Evolutionary conservation across 352 stramenopile genomes (phyloP).

Genomic region (Globisporangium apiculatum): DNA sequence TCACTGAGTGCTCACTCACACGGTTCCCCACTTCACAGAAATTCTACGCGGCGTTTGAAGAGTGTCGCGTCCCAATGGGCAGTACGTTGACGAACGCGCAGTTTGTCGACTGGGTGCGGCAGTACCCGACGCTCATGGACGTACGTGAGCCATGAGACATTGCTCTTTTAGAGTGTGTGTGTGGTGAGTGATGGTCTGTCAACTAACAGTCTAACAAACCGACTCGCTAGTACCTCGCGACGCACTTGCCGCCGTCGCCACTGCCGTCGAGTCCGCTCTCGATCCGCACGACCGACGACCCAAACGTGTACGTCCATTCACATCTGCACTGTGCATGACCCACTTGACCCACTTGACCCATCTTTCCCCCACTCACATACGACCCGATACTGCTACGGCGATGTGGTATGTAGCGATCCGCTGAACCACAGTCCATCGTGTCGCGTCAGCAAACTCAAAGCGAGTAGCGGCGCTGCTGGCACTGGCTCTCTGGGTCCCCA

Average conservation of each 20-base stretch:
- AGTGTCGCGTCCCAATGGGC: slow-evolving; percentile 51
- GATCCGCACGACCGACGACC: slow-evolving; percentile 35
- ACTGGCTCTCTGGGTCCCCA: not conserved
- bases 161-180: too few species aligned
- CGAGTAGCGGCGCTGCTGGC: not conserved
- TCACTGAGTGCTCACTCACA: not conserved
- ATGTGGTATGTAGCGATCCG: slow-evolving; percentile 29
- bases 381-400: too few species aligned
- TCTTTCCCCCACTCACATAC: not conserved
- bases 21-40: slow-evolving; percentile 16
- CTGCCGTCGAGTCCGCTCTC: slow-evolving; percentile 24
- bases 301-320: slow-evolving; percentile 22
- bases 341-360: not conserved
- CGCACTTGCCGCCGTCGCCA: slow-evolving; percentile 34
- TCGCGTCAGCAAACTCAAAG: slow-evolving; percentile 32
- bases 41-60: slow-evolving; percentile 69
- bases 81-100: slow-evolving; percentile 46
- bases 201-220: not conserved
- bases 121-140: slow-evolving; percentile 59
- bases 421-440: slow-evolving; percentile 76
- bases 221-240: slow-evolving; percentile 33
- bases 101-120: slow-evolving; percentile 72
- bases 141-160: slow-evolving; percentile 18
- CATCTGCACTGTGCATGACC: not conserved
- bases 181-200: not conserved